Base-by-base conservation (phyloP, 495 filamentous ascomycete genomes). In the Xylaria grammica region DNA sequence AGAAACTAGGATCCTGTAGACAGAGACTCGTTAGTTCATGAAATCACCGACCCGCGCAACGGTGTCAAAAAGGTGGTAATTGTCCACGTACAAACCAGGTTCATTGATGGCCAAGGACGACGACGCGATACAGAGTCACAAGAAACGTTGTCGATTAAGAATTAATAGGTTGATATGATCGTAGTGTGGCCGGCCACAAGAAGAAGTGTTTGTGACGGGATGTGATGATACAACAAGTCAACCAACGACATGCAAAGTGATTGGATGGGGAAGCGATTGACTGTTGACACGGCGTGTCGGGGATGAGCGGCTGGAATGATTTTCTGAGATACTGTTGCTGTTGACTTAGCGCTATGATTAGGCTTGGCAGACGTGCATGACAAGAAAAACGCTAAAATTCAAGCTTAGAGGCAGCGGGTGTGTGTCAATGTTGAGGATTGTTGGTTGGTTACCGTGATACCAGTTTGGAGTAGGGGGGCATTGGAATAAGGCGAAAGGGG, bases 131-230 rank as follows among this genome's bases (percentile, higher is more conserved):
- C 15, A 20, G 5, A 4, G 5, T 34, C 13, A 5, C 15, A 3
- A 27, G 48, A 32, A 7, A 20, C 20, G 50, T 55, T 17, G 50
- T 63, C 38, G 67, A 72, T 74, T 72, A 74, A 67, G 60, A 69
- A 74, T 69, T 69, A 73, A 65, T 55, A 62, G 65, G 63, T 68
- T 65, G 66, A 60, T 62, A 65, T 58, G 30, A 38, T 64, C 57
- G 19, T 45, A 45, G 58, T 72, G 69, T 74, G 72, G 72, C 69
- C 72, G 72, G 72, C 69, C 69, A 74, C 69, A 68, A 69, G 56
- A 60, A 66, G 27, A 19, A 56, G 46, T 66, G 61, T 68, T 69
- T 63, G 69, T 68, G 71, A 73, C 71, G 40, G 60, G 61, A 51
- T 64, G 44, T 34, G 57, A 49, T 36, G 44, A 62, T 45, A 63